Conservation (phyloP, 2,329 filamentous ascomycete species). For the Cladobotryum mycophilum region DNA sequence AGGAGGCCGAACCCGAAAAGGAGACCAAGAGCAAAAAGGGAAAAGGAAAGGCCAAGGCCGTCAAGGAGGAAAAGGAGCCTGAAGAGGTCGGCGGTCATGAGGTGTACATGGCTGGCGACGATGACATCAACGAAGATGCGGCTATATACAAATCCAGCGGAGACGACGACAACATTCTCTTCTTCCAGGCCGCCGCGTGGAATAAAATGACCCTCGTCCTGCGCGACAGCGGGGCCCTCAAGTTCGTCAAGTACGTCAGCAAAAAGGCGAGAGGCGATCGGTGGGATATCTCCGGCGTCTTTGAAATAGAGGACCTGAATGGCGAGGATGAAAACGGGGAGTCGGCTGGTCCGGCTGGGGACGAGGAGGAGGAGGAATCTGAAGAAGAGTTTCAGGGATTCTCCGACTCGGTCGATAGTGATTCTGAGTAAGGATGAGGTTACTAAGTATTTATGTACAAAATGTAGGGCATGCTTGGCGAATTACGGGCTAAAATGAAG, state of each 20-base stretch:
- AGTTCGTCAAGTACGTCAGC: conserved; percentile 96
- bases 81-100: conserved; percentile 69
- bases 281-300: conserved; percentile 81
- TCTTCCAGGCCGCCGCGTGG: conserved; percentile 64
- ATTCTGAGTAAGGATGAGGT: conserved; percentile 25
- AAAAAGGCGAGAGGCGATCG: conserved; percentile 75
- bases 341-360: conserved; percentile 16
- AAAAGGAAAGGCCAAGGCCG: conserved; percentile 24
- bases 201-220: conserved; percentile 89
- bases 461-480: neutral
- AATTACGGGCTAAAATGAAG: conserved; percentile 1
- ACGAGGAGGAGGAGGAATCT: conserved; percentile 30
- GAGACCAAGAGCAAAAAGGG: conserved; percentile 25
- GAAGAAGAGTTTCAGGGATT: conserved; percentile 57
- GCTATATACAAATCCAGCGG: conserved; percentile 77
- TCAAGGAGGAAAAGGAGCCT: conserved; percentile 29
- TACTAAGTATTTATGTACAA: neutral
- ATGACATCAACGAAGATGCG: conserved; percentile 65
- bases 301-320: conserved; percentile 60
- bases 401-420: conserved; percentile 36
- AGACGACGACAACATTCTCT: conserved; percentile 67
- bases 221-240: conserved; percentile 75
- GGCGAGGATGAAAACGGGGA: conserved; percentile 30
- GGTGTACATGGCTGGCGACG: conserved; percentile 90
- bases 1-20: conserved; percentile 34